Evolutionary conservation across 768 basidiomycete species (phyloP), one percentile per base, ranked within the genome.

Genomic region (Lactarius vividus): DNA sequence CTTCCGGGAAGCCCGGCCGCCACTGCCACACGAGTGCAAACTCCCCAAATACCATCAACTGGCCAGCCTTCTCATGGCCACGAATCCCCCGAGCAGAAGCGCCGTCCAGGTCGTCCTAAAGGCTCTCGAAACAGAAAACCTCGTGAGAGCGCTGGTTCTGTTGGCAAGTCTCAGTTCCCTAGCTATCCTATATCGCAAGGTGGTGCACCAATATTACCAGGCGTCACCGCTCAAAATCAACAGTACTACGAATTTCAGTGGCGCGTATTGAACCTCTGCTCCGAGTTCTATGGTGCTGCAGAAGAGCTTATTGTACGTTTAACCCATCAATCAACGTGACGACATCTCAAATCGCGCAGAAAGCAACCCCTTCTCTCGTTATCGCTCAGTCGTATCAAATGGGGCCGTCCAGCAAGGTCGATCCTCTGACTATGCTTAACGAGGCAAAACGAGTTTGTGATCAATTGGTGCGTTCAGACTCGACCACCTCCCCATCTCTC

Each of bases 201-300:
- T 39, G 56, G 83, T 15, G 73, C 71, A 11, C 73, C 73, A 7
- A 70, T 69, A 42, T 62, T 72, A 29, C 71, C 77, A n/a, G 80
- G 80, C 54, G 78, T 86, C 29, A 84, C 83, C 63, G 79, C 85
- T 3, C 85, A 87, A 69, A 89, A 89, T 73, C 87, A 90, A 68
- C 85, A 87, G 71, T 92, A 90, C 74, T 91, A 90, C 75, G 89
- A 92, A 73, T 92, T 92, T 72, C 91, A 92, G 74, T 92, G 91
- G 91, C 85, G 89, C 61, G 85, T 91, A 46, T 75, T 92, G 64
- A 91, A 91, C 72, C 78, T 93, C 46, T 93, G 91, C 75, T 86
- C 89, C 1, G 91, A 93, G 73, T 93, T 93, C 74, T 93, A 93
- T 76, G 87, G 85, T 31, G 91, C 91, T 7, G 91, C 91, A 20